Conservation (phyloP, 2,329 filamentous ascomycete species). For the Metarhizium anisopliae region DNA sequence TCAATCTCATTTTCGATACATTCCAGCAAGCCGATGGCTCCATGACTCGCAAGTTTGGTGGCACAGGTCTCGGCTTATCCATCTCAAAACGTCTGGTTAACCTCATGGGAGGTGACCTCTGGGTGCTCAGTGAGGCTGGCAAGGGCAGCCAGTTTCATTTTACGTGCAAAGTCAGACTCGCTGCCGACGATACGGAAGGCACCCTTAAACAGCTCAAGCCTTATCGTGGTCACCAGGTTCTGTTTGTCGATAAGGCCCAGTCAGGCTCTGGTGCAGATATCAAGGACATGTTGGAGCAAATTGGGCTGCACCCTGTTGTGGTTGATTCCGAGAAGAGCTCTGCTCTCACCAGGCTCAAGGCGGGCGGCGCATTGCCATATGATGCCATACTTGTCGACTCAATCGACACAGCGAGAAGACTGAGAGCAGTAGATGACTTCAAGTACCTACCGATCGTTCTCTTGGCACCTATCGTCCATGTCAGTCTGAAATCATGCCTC, state of each 20-base stretch:
- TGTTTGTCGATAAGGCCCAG: slow-evolving; percentile 88
- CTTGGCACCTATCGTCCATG: slow-evolving; percentile 78
- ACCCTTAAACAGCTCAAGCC: slow-evolving; percentile 78
- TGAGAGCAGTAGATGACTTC: slow-evolving; percentile 86
- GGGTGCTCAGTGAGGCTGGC: slow-evolving; percentile 88
- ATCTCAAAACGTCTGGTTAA: slow-evolving; percentile 94
- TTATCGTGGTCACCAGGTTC: slow-evolving; percentile 86
- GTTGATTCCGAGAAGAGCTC: slow-evolving; percentile 69
- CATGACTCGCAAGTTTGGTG: slow-evolving; percentile 91
- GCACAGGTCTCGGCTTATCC: slow-evolving; percentile 85
- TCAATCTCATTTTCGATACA: slow-evolving; percentile 95
- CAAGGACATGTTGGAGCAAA: slow-evolving; percentile 63
- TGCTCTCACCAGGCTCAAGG: slow-evolving; percentile 43
- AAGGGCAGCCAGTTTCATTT: slow-evolving; percentile 95
- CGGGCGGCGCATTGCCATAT: slow-evolving; percentile 58
- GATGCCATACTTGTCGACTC: slow-evolving; percentile 96
- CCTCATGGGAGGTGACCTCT: slow-evolving; percentile 92
- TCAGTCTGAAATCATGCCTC: slow-evolving; percentile 85
- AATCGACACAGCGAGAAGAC: slow-evolving; percentile 75
- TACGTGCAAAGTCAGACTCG: slow-evolving; percentile 82
- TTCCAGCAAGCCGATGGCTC: slow-evolving; percentile 98
- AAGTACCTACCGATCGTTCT: slow-evolving; percentile 97
- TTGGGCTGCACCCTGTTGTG: slow-evolving; percentile 75
- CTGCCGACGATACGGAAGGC: slow-evolving; percentile 65
- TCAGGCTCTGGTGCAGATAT: slow-evolving; percentile 72